A percentile compares a stretch with the other conserved stretches of the same genome.
phyloP scores from a whole-genome alignment of 768 basidiomycete species.

The Chiua virens region DNA sequence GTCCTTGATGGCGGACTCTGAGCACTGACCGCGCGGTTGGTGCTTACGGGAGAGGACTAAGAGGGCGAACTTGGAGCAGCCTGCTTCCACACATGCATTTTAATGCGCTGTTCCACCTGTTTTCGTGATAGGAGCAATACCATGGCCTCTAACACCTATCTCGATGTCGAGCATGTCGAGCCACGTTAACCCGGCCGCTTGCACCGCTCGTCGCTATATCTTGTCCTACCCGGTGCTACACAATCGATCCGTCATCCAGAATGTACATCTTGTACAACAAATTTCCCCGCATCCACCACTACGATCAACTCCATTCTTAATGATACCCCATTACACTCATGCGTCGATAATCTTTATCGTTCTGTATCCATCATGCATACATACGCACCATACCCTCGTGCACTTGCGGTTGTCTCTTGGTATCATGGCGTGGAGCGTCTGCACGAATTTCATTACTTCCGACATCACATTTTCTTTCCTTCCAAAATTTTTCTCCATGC shows the following conservation, averaged over 20 bases:
- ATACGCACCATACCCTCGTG: slow-evolving; percentile 28
- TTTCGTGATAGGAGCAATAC: slow-evolving; percentile 32
- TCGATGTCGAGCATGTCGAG: slow-evolving; percentile 14
- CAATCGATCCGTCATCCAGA: slow-evolving; percentile 11
- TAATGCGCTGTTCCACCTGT: slow-evolving; percentile 24
- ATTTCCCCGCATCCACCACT: slow-evolving; percentile 7
- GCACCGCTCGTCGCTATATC: background rate
- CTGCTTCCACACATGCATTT: slow-evolving; percentile 22
- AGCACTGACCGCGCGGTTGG: slow-evolving; percentile 23
- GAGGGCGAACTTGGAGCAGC: slow-evolving; percentile 14
- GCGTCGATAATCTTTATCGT: slow-evolving; percentile 31
- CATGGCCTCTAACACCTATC: slow-evolving; percentile 20
- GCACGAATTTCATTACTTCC: slow-evolving; percentile 8
- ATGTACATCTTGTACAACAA: slow-evolving; percentile 25
- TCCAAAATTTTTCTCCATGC: slow-evolving; percentile 14
- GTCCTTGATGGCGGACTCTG: slow-evolving; percentile 85
- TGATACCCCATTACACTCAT: slow-evolving; percentile 29
- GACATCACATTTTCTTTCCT: slow-evolving; percentile 14
- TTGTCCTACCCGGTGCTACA: slow-evolving; percentile 3
- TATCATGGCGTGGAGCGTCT: slow-evolving; percentile 15
- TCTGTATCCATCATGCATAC: slow-evolving; percentile 35
- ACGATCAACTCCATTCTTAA: slow-evolving; percentile 12
- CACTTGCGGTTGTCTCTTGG: slow-evolving; percentile 19
- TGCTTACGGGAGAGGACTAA: slow-evolving; percentile 19
- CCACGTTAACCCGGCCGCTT: slow-evolving; percentile 1